Evolutionary conservation across 768 basidiomycete species (phyloP).

Genomic region (Boletales sp.): DNA sequence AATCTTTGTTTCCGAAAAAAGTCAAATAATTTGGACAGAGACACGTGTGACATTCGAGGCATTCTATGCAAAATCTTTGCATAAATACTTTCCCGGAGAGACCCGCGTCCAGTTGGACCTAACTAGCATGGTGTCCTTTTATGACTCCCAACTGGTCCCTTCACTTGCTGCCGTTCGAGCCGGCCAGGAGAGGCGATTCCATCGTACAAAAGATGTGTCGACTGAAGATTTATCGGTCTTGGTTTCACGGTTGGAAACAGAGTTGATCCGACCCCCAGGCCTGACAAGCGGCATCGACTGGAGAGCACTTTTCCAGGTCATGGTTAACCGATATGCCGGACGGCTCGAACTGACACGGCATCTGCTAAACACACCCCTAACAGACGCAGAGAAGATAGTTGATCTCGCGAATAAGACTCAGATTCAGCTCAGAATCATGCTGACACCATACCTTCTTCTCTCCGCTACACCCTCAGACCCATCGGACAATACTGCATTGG

Average conservation of each 20-base stretch:
- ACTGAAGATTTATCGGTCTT: constrained; percentile 13
- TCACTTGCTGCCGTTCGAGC: constrained; percentile 27
- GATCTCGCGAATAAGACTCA: constrained; percentile 11
- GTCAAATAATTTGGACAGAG: neutral
- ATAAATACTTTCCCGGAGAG: constrained; percentile 35
- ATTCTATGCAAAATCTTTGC: constrained; percentile 23
- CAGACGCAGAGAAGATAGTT: neutral
- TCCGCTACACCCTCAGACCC: constrained; percentile 4
- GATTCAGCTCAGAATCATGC: constrained; percentile 25
- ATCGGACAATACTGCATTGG: neutral
- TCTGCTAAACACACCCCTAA: constrained; percentile 16
- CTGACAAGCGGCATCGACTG: constrained; percentile 33
- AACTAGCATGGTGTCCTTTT: constrained; percentile 34
- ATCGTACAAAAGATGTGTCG: constrained; percentile 28
- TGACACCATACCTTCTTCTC: constrained; percentile 28
- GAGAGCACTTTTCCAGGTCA: constrained; percentile 25
- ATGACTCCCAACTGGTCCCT: constrained; percentile 30
- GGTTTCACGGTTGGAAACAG: constrained; percentile 7
- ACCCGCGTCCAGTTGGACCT: constrained; percentile 33
- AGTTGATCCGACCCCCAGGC: constrained; percentile 8
- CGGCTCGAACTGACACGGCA: constrained; percentile 27
- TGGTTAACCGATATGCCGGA: constrained; percentile 30
- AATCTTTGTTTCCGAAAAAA: neutral
- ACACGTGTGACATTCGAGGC: neutral
- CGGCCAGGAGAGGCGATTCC: constrained; percentile 26